Evolutionary conservation across 2,329 filamentous ascomycete species (phyloP).

Genomic region (Talaromyces funiculosus): DNA sequence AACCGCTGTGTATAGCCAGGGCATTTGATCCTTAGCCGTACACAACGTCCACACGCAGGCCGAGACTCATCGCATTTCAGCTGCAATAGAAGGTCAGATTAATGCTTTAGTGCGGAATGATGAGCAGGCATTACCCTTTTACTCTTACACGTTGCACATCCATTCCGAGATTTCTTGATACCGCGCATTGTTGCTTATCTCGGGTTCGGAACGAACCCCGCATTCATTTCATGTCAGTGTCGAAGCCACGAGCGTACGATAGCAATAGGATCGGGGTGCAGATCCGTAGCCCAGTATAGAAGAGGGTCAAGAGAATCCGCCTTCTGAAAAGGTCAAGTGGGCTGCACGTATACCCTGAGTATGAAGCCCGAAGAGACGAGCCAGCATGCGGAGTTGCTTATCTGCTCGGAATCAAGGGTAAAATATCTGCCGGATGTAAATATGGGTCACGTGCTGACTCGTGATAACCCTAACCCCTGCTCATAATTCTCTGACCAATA

Average conservation of each 20-base stretch:
- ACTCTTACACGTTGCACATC: constrained; percentile 38
- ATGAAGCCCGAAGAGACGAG: background rate
- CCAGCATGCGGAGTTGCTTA: background rate
- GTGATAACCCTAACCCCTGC: background rate
- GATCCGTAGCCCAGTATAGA: background rate
- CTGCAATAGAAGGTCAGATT: constrained; percentile 16
- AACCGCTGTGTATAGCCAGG: constrained; percentile 35
- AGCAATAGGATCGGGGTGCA: background rate
- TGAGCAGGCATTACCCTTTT: constrained; percentile 27
- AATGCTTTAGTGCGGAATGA: background rate
- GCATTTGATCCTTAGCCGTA: constrained; percentile 32
- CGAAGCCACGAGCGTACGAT: background rate
- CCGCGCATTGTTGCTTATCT: constrained; percentile 26
- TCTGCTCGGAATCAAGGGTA: background rate
- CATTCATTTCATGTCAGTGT: background rate
- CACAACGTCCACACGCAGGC: constrained; percentile 34
- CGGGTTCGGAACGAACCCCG: background rate
- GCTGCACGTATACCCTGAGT: background rate
- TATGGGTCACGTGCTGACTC: background rate
- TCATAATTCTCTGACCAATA: background rate
- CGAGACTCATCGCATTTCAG: constrained; percentile 39
- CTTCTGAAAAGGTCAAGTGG: background rate
- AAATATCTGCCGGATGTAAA: background rate
- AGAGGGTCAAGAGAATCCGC: background rate
- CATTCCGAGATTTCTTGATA: constrained; percentile 39